Evolutionary conservation across 768 basidiomycete species (phyloP).

Genomic region (Lactarius trivialis): DNA sequence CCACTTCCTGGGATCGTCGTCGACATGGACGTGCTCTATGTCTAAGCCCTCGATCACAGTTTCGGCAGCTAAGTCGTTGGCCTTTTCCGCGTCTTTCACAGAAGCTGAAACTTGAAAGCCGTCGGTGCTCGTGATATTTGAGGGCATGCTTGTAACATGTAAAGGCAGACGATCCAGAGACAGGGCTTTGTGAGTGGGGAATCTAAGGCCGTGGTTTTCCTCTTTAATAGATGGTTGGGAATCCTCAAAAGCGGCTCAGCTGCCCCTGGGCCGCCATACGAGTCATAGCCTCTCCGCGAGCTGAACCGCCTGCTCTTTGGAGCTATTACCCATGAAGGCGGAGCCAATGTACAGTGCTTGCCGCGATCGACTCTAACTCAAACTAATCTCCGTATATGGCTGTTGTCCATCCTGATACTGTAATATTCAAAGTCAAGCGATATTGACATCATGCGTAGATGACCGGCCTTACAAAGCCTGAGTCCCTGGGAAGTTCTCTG

Average conservation of each 20-base stretch:
- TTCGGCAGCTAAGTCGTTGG: background rate
- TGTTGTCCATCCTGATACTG: background rate
- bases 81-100: background rate
- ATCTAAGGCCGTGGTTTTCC: background rate
- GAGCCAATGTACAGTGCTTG: background rate
- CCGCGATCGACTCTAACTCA: background rate
- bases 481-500: too few species aligned
- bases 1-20: slow-evolving; percentile 60
- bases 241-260: too few species aligned
- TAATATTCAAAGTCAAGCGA: too few species aligned
- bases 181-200: background rate
- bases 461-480: too few species aligned
- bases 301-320: background rate
- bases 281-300: too few species aligned
- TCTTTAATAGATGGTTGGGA: background rate
- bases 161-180: background rate
- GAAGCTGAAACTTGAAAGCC: background rate
- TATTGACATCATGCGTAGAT: too few species aligned
- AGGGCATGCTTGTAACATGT: background rate
- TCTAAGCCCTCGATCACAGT: slow-evolving; percentile 26
- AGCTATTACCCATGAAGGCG: background rate
- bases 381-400: too few species aligned
- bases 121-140: background rate
- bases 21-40: slow-evolving; percentile 47
- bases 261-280: too few species aligned